phyloP scores from a whole-genome alignment of 202 grass and related monocot genomes.

The Thinopyrum obtusiflorum region DNA sequence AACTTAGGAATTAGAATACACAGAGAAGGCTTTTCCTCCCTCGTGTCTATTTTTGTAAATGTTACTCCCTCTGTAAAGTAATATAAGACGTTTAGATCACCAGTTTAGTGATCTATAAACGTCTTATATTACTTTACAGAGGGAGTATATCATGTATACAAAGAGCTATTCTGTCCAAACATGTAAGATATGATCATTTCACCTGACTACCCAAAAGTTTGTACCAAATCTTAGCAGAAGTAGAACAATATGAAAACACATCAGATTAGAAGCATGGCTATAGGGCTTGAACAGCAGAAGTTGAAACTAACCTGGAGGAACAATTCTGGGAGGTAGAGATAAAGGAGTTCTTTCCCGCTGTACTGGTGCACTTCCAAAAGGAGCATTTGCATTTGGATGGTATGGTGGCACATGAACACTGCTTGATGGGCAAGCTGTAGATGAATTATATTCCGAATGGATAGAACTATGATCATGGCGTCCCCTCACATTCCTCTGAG shows the following conservation, averaged over 20 bases:
- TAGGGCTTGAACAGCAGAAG: not conserved
- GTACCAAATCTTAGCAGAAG: not conserved
- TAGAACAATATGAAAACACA: not conserved
- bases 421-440: conserved; percentile 44
- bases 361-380: conserved; percentile 25
- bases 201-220: not conserved
- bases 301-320: conserved; percentile 48
- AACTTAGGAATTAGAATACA: not conserved
- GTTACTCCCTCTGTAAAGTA: not conserved
- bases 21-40: not conserved
- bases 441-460: conserved; percentile 52
- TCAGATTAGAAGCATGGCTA: conserved; percentile 16
- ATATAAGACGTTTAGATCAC: too few species aligned
- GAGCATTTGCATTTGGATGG: conserved; percentile 50
- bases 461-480: conserved; percentile 44
- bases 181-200: not conserved
- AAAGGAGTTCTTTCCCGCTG: conserved; percentile 37
- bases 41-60: not conserved
- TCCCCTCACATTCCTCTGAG: conserved; percentile 91
- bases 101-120: too few species aligned
- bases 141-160: not conserved
- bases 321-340: conserved; percentile 43
- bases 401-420: conserved; percentile 42
- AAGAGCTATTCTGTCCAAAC: conserved; percentile 1
- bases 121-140: too few species aligned